These are phyloP conservation scores for Nicotiana noctiflora DNA, from an alignment of 257 asterid species.

Conservation along the genomic window DNA sequence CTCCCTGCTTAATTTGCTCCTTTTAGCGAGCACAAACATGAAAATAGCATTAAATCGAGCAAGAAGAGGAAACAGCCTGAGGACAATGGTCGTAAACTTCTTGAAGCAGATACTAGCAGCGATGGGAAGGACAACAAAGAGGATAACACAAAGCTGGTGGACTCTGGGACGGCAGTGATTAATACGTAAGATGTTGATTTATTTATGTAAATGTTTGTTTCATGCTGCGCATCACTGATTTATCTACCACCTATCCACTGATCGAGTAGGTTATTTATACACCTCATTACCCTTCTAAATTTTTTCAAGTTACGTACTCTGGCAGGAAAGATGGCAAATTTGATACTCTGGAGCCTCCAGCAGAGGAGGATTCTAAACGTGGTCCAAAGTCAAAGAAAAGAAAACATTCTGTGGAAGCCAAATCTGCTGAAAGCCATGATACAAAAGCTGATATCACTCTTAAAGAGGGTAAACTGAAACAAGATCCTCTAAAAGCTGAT, in stretches of 20 bases:
- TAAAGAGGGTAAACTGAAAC: conserved; percentile 25
- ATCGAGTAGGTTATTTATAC: not conserved
- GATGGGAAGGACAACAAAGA: conserved; percentile 17
- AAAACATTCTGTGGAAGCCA: conserved; percentile 32
- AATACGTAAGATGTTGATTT: conserved; percentile 32
- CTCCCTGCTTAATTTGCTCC: conserved; percentile 5
- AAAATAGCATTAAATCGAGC: conserved; percentile 19
- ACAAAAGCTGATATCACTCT: conserved; percentile 8
- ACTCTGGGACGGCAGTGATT: conserved; percentile 8
- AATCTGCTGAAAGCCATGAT: conserved; percentile 14
- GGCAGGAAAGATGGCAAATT: conserved; percentile 31
- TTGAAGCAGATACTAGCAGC: conserved; percentile 18
- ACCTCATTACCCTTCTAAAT: not conserved
- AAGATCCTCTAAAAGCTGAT: conserved; percentile 23
- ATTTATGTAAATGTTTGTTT: not conserved
- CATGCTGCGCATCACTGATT: not conserved
- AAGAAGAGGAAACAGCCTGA: conserved; percentile 52
- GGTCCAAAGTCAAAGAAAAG: conserved; percentile 46
- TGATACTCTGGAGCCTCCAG: conserved; percentile 9
- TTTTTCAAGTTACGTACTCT: not conserved
- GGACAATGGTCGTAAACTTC: conserved; percentile 22
- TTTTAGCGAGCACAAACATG: conserved; percentile 20
- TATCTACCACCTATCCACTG: not conserved
- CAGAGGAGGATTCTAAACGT: conserved; percentile 24
- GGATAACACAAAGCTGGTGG: conserved; percentile 30